A percentile compares a stretch with the other conserved stretches of the same genome.
Conservation (phyloP, 202 grass and related monocot genomes). For the Hordeum pubiflorum region DNA sequence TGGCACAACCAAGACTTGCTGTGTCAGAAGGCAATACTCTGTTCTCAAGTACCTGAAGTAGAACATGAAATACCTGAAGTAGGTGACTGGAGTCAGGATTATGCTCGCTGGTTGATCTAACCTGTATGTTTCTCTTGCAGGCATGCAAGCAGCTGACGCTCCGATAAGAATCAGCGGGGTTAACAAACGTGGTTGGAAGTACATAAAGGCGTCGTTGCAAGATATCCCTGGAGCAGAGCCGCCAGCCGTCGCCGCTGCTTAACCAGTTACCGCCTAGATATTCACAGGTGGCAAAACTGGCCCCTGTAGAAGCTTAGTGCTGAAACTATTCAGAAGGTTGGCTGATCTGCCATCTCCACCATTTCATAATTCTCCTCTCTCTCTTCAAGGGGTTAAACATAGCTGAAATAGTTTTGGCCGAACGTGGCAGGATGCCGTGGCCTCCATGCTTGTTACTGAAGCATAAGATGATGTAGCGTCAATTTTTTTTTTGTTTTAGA, state of each 20-base stretch:
- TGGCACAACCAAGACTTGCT: neutral
- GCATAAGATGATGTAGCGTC: no score
- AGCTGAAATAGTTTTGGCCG: no score
- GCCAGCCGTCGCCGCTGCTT: neutral
- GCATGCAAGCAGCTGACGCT: slow-evolving; percentile 37
- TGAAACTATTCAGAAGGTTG: neutral
- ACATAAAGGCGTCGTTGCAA: slow-evolving; percentile 54
- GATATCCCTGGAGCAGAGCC: slow-evolving; percentile 29
- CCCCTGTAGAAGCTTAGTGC: neutral
- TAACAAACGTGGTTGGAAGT: slow-evolving; percentile 84
- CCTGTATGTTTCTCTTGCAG: slow-evolving; percentile 28
- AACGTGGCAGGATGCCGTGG: neutral
- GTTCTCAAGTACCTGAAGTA: neutral
- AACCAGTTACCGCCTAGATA: neutral
- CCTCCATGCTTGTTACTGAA: no score
- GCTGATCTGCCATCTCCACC: neutral
- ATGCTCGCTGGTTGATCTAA: neutral
- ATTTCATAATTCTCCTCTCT: neutral
- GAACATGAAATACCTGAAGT: neutral
- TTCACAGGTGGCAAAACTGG: no score
- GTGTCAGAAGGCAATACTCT: neutral
- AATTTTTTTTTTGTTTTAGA: no score
- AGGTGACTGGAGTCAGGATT: neutral
- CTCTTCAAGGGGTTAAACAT: neutral
- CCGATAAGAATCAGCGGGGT: slow-evolving; percentile 72